Conservation (phyloP, 345 rosid species). For the Xanthoceras sorbifolium region DNA sequence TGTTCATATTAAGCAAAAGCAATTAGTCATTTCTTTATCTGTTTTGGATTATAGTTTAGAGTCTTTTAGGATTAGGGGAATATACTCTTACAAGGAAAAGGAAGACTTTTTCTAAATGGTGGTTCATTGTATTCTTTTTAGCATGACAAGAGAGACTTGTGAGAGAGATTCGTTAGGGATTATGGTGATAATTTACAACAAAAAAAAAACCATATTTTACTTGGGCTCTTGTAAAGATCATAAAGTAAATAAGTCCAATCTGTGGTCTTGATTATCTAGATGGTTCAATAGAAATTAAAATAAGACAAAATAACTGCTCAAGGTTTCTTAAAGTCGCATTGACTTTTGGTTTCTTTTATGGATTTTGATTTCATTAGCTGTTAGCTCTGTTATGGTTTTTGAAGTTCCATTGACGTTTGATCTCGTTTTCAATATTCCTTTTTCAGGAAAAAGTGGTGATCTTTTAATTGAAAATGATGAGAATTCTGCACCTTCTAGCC, state of each 20-base stretch:
- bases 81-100: neutral
- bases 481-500: slow-evolving; percentile 27
- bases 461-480: slow-evolving; percentile 23
- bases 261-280: neutral
- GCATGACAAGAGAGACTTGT: neutral
- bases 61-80: neutral
- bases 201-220: neutral
- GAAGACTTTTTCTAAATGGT: neutral
- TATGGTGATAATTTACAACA: neutral
- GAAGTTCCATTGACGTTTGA: too few species aligned
- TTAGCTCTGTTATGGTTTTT: neutral
- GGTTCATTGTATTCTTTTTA: neutral
- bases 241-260: neutral
- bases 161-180: neutral
- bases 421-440: neutral
- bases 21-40: neutral
- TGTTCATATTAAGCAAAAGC: too few species aligned
- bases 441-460: slow-evolving; percentile 24
- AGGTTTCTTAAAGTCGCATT: neutral
- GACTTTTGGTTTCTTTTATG: neutral
- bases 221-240: neutral
- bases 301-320: neutral
- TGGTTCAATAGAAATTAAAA: neutral
- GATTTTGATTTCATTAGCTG: neutral
- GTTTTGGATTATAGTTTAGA: neutral